A percentile compares a stretch with the other conserved stretches of the same genome.
phyloP scores from a whole-genome alignment of 1,284 basidiomycete species.

The Cryptococcus sp. region DNA sequence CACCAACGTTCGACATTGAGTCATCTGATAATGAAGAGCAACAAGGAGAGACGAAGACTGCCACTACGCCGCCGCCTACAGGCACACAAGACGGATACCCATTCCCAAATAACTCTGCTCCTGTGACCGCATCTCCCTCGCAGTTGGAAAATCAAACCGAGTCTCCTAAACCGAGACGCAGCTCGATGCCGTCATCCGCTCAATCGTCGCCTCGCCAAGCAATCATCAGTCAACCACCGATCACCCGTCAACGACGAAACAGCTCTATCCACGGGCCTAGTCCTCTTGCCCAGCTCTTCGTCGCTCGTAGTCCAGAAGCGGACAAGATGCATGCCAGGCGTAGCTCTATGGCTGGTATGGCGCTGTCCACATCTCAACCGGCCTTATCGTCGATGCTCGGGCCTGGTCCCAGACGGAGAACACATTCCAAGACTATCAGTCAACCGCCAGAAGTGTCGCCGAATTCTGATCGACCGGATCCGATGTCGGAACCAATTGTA shows the following conservation, averaged over 20 bases:
- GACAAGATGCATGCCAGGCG: constrained; percentile 18
- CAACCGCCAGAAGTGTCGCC: not conserved
- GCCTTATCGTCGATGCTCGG: constrained; percentile 16
- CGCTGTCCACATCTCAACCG: constrained; percentile 25
- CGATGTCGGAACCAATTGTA: not conserved
- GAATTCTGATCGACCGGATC: constrained; percentile 1
- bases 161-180: constrained; percentile 19
- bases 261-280: constrained; percentile 47
- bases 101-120: constrained; percentile 15
- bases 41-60: constrained; percentile 4
- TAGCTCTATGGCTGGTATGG: constrained; percentile 20
- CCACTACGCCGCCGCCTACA: not conserved
- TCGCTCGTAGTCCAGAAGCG: constrained; percentile 19
- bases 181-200: constrained; percentile 24
- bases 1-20: constrained; percentile 19
- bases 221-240: constrained; percentile 4
- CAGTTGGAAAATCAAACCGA: constrained; percentile 17
- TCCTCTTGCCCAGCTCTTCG: constrained; percentile 50
- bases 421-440: constrained; percentile 7
- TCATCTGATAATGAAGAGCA: constrained; percentile 30
- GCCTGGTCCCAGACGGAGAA: constrained; percentile 13
- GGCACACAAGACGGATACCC: constrained; percentile 1
- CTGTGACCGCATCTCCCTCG: constrained; percentile 26
- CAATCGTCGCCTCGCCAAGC: not conserved
- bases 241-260: constrained; percentile 28